These are phyloP conservation scores for Penicillium cosmopolitanum DNA, from an alignment of 495 filamentous ascomycete species.

Conservation along the genomic window DNA sequence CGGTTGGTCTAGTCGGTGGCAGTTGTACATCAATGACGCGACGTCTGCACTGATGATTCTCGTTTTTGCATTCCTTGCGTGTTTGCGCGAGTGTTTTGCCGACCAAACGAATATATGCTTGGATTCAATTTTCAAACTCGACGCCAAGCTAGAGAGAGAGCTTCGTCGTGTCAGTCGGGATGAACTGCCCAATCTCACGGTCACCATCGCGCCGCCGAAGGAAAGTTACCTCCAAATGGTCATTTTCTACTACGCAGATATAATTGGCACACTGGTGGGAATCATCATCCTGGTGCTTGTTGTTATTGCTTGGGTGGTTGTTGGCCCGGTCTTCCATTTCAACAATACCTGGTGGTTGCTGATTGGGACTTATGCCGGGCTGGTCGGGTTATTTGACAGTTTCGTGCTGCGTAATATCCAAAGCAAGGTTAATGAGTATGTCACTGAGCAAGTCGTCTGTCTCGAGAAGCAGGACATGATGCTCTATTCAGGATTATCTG, in stretches of 20 bases:
- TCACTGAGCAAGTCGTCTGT: conserved; percentile 29
- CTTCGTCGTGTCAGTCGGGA: conserved; percentile 35
- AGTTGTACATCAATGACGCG: conserved; percentile 45
- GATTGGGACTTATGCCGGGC: conserved; percentile 46
- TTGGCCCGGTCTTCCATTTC: conserved; percentile 35
- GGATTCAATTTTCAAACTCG: conserved; percentile 37
- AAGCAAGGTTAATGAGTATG: conserved; percentile 29
- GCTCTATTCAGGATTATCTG: conserved; percentile 22
- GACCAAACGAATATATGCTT: conserved; percentile 33
- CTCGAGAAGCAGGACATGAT: conserved; percentile 23
- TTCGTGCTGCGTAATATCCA: conserved; percentile 46
- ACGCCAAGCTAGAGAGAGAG: conserved; percentile 37
- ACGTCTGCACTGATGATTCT: conserved; percentile 41
- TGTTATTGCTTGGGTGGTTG: conserved; percentile 33
- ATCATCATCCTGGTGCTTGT: conserved; percentile 35
- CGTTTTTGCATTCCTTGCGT: conserved; percentile 41
- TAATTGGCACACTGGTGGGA: conserved; percentile 40
- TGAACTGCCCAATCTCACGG: conserved; percentile 22
- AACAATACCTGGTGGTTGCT: conserved; percentile 45
- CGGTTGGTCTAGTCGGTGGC: conserved; percentile 37
- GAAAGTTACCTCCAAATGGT: conserved; percentile 30
- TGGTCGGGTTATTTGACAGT: conserved; percentile 42
- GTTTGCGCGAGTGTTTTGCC: conserved; percentile 40
- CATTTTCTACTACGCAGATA: conserved; percentile 40
- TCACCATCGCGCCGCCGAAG: conserved; percentile 29